Evolutionary conservation across 1,284 basidiomycete genomes (phyloP).

Genomic region (Coniferiporia weirii): DNA sequence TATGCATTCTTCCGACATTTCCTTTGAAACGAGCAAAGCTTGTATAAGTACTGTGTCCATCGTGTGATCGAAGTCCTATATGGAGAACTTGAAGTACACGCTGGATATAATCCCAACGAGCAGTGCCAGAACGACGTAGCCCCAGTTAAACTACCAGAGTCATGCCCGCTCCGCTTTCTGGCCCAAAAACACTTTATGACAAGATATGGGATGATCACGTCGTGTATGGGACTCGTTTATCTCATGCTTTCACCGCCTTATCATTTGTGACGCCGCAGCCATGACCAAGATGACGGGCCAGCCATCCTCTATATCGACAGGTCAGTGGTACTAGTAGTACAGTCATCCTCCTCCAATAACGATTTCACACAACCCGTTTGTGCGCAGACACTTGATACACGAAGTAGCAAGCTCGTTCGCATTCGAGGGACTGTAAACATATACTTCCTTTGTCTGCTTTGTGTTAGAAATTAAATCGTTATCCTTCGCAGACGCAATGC

Average conservation of each 20-base stretch:
- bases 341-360: not conserved
- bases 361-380: slow-evolving; percentile 3
- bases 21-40: too few relatives aligned
- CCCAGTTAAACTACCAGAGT: not conserved
- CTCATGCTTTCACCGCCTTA: not conserved
- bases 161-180: slow-evolving; percentile 41
- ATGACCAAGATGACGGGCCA: slow-evolving; percentile 74
- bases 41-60: too few relatives aligned
- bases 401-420: slow-evolving; percentile 96
- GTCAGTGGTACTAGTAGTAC: slow-evolving; percentile 39
- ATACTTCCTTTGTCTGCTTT: too few relatives aligned
- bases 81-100: too few relatives aligned
- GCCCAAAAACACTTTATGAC: slow-evolving; percentile 85
- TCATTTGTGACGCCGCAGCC: slow-evolving; percentile 36
- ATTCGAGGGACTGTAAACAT: slow-evolving; percentile 82
- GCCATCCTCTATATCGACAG: slow-evolving; percentile 91
- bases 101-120: too few relatives aligned
- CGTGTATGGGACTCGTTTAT: slow-evolving; percentile 50
- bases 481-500: slow-evolving; percentile 64
- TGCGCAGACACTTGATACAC: slow-evolving; percentile 82
- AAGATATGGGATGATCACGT: slow-evolving; percentile 97
- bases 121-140: too few relatives aligned
- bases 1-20: too few relatives aligned
- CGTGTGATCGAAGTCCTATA: too few relatives aligned
- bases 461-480: not conserved